phyloP scores from a whole-genome alignment of 2,329 filamentous ascomycete genomes.

The Curvularia sp. region DNA sequence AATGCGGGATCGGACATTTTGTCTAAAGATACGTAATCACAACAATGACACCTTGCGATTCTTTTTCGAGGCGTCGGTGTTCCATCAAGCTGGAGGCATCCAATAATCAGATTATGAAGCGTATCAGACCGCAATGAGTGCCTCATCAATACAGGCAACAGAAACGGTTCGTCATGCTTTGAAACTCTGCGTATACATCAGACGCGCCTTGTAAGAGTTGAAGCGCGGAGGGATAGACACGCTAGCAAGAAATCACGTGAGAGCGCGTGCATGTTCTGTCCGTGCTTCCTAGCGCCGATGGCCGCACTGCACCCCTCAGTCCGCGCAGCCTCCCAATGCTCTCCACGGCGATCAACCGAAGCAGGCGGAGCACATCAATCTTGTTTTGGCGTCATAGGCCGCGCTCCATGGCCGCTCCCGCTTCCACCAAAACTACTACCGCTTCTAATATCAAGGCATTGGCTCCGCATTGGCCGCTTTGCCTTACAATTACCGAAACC shows the following conservation, averaged over 20 bases:
- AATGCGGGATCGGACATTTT: background rate
- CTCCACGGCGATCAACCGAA: conserved; percentile 1
- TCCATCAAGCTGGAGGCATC: background rate
- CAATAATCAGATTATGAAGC: background rate
- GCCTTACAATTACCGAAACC: conserved; percentile 21
- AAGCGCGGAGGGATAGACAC: background rate
- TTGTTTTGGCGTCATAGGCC: background rate
- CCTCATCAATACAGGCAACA: background rate
- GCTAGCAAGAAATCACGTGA: conserved; percentile 13
- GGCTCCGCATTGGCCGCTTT: conserved; percentile 28
- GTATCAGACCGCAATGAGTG: background rate
- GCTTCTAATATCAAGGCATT: conserved; percentile 1
- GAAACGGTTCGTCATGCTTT: background rate
- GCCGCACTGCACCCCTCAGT: background rate
- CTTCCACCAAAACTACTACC: background rate
- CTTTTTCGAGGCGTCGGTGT: background rate
- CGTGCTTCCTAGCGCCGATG: conserved; percentile 9
- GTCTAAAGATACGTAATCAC: background rate
- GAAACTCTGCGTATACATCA: background rate
- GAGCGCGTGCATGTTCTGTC: conserved; percentile 7
- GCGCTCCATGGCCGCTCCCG: conserved; percentile 5
- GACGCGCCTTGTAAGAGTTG: background rate
- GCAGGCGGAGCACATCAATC: background rate
- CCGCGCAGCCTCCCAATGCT: conserved; percentile 6
- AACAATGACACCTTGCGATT: background rate